Base-by-base conservation (phyloP, 768 basidiomycete genomes). In the Chiua virens region DNA sequence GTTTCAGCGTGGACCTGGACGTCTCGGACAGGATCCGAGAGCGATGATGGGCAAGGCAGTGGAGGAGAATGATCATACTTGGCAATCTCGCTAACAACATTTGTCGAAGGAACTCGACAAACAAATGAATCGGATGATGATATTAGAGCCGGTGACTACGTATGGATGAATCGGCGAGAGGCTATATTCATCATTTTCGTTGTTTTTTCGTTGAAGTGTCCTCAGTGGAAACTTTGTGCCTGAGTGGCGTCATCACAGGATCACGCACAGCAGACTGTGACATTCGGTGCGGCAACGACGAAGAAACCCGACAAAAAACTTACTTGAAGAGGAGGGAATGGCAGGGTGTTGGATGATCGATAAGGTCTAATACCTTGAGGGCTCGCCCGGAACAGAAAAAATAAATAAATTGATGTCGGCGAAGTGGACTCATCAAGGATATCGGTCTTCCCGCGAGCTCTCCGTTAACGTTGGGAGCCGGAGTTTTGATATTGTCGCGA, bases 1-100 rank as follows among this genome's bases (percentile, higher is more conserved):
- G 79, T 43, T 85, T 82, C 47, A 87, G 71, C 0, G 61, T 60
- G 17, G 78, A 76, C 5, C 86, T 89, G 76, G 17, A 73, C 65
- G 47, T 69, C 67, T 34, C 59, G 69, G 17, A 65, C 67, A 1
- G 67, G 67, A 9, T 68, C n/a, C n/a, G 49, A 46, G 67, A 60
- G 48, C 53, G 56, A 36, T 50, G 13, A 11, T 30, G 1, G 53
- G 57, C 13, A 36, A 36, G 20, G 37, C 30, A 28, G n/a, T n/a
- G 39, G 50, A 28, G 47, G 8, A 35, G 22, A 37, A 9, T 34
- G 22, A n/a, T n/a, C n/a, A 11, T 30, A 47, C 23, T 67, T 65
- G 36, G 21, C 15, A 30, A 8, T 22, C 15, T 38, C 10, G 47
- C 62, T 51, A 58, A 41, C 13, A 17, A 15, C 34, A 20, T 39